These are phyloP conservation scores for Xylariaceae sp. DNA, from an alignment of 2,329 filamentous ascomycete genomes.

Conservation along the genomic window DNA sequence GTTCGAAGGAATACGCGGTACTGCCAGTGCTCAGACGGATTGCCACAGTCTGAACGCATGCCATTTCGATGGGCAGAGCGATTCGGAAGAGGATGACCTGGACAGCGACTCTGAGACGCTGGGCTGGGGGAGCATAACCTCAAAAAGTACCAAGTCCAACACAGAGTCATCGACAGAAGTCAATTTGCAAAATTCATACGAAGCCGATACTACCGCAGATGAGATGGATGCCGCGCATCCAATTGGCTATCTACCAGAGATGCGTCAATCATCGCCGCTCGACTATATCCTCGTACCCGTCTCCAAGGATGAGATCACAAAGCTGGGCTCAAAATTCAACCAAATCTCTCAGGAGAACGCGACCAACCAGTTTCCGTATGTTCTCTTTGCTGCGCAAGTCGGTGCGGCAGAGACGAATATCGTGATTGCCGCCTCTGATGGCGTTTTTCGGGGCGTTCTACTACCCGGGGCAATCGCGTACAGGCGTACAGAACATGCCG, in stretches of 20 bases:
- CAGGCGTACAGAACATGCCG: not conserved
- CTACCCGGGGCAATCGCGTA: conserved; percentile 1
- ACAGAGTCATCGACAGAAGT: not conserved
- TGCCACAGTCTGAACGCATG: not conserved
- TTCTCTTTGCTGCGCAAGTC: not conserved
- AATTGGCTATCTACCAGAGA: not conserved
- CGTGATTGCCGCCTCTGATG: not conserved
- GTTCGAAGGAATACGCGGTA: not conserved
- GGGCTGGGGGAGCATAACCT: not conserved
- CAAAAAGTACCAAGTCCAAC: not conserved
- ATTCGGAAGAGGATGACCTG: not conserved
- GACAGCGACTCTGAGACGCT: not conserved
- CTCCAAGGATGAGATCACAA: not conserved
- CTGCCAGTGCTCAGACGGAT: not conserved
- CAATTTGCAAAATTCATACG: not conserved
- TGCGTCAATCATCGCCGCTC: not conserved
- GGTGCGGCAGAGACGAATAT: not conserved
- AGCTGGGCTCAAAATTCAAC: not conserved
- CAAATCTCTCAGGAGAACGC: too few species aligned
- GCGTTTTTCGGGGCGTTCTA: not conserved
- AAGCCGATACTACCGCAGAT: not conserved
- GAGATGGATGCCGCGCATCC: not conserved
- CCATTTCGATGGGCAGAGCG: conserved; percentile 5
- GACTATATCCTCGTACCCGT: conserved; percentile 7
- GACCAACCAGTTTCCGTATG: too few species aligned